Evolutionary conservation across 306 rosid species (phyloP), one percentile per base, ranked within the genome.

Genomic region (Chamaecrista fasciculata): DNA sequence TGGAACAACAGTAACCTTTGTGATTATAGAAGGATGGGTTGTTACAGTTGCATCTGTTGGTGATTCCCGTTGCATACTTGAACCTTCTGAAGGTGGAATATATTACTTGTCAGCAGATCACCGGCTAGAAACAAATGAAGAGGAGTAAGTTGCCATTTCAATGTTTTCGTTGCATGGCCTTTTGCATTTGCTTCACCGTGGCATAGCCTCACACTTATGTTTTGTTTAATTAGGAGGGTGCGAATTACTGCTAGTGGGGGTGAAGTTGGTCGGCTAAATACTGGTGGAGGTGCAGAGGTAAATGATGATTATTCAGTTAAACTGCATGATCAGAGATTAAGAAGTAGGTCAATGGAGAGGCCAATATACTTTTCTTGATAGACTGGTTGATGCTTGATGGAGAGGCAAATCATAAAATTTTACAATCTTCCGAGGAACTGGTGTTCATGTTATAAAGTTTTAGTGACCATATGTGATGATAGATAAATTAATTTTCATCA

Each of bases 211-310:
- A 52, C 33, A 42, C 52, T 64, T 62, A 47, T 51, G 66, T 67
- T 69, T 61, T 25, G 65, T 76, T 74, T 69, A 39, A 62, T 74
- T 79, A 95, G 99, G 89, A 84, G 96, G 86, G 61, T 62, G 39
- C 99, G 99, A 43, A 91, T 95, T 76, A 86, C 94, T 58, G 75
- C 87, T 62, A 89, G 99, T 68, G 99, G 99, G 19, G 95, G 99
- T 44, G 99, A 95, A 83, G 99, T 95, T 70, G 99, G 96, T 69
- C 91, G 99, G 63, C 86, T 95, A 69, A 95, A 95, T 81, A 89
- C 99, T 26, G 99, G 99, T 62, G 99, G 99, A 67, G 99, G 99
- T 51, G 91, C 97, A 67, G 91, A 95, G 99, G 99, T 95, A 79
- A 51, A 70, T 12, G 6, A 62, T 56, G 68, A 62, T 67, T 58